A percentile compares a stretch with the other conserved stretches of the same genome.
phyloP scores from a whole-genome alignment of 495 filamentous ascomycete genomes.

The Daldinia loculata region DNA sequence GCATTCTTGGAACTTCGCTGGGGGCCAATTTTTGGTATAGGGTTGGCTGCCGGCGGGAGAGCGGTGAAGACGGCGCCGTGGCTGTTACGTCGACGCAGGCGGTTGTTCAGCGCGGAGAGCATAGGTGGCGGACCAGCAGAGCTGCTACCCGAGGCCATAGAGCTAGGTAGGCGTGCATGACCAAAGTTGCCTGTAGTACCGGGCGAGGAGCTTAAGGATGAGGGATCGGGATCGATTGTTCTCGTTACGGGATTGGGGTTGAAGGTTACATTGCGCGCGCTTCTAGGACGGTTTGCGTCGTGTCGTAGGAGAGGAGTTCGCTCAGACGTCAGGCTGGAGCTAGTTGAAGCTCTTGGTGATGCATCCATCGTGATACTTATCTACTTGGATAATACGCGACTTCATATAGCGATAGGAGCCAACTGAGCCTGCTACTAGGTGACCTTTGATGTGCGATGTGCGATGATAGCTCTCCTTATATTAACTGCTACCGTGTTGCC shows the following conservation, averaged over 20 bases:
- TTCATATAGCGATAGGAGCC: not conserved
- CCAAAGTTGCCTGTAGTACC: conserved; percentile 21
- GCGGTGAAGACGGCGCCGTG: conserved; percentile 68
- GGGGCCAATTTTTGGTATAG: conserved; percentile 83
- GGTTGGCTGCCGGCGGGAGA: conserved; percentile 51
- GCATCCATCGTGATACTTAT: conserved; percentile 35
- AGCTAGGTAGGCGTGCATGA: conserved; percentile 35
- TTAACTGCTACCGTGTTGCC: conserved; percentile 30
- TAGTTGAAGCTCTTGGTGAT: conserved; percentile 32
- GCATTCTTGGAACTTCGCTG: conserved; percentile 94
- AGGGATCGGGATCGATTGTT: conserved; percentile 58
- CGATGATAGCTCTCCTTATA: conserved; percentile 10
- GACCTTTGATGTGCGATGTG: conserved; percentile 2
- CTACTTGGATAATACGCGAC: not conserved
- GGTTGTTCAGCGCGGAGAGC: conserved; percentile 85
- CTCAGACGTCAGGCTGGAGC: conserved; percentile 32
- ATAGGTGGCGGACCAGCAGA: conserved; percentile 61
- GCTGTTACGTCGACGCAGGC: conserved; percentile 85
- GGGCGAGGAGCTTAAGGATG: conserved; percentile 42
- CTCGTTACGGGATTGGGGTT: conserved; percentile 59
- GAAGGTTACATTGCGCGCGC: conserved; percentile 58
- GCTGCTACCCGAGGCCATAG: conserved; percentile 19
- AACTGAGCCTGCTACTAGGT: not conserved
- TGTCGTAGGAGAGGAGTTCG: conserved; percentile 53
- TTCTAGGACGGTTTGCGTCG: conserved; percentile 47